Evolutionary conservation across 1,284 basidiomycete species (phyloP).

Genomic region (Heterobasidion occidentale): DNA sequence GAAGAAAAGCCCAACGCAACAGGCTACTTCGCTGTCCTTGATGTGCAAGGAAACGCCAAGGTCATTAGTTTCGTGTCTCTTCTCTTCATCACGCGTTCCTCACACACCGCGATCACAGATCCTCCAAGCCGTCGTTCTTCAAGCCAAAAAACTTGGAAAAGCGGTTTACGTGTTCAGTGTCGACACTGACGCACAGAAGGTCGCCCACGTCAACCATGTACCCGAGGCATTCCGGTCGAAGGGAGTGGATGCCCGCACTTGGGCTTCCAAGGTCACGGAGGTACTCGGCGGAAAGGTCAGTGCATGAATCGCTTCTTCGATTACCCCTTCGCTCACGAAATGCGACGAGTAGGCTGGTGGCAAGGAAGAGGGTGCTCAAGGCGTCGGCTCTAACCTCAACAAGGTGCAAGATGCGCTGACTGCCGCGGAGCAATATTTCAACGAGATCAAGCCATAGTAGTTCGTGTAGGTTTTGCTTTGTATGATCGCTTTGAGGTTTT

Average conservation of each 20-base stretch:
- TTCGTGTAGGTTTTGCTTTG: not conserved
- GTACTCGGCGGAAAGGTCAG: constrained; percentile 83
- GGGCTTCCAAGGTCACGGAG: constrained; percentile 74
- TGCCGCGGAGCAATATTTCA: constrained; percentile 43
- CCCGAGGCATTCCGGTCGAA: constrained; percentile 55
- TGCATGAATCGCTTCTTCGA: constrained; percentile 5
- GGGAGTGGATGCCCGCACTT: constrained; percentile 73
- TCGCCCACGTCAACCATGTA: constrained; percentile 86
- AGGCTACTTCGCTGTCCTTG: constrained; percentile 63
- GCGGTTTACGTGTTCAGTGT: constrained; percentile 85
- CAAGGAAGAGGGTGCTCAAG: constrained; percentile 85
- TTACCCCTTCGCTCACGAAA: constrained; percentile 18
- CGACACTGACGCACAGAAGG: constrained; percentile 63
- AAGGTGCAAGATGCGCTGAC: constrained; percentile 68
- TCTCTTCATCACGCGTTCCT: not conserved
- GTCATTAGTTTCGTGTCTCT: constrained; percentile 24
- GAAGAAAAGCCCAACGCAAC: constrained; percentile 64
- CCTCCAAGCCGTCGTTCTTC: constrained; percentile 66
- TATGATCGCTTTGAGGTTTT: not conserved
- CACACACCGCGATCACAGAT: constrained; percentile 32
- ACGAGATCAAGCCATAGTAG: not conserved
- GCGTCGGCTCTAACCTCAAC: constrained; percentile 64
- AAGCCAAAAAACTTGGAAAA: constrained; percentile 77
- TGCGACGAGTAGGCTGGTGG: constrained; percentile 66
- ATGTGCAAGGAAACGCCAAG: constrained; percentile 79